Evolutionary conservation across 139 green algal genomes (phyloP), one percentile per base, ranked within the genome.

Genomic region (Tetraselmis chui): DNA sequence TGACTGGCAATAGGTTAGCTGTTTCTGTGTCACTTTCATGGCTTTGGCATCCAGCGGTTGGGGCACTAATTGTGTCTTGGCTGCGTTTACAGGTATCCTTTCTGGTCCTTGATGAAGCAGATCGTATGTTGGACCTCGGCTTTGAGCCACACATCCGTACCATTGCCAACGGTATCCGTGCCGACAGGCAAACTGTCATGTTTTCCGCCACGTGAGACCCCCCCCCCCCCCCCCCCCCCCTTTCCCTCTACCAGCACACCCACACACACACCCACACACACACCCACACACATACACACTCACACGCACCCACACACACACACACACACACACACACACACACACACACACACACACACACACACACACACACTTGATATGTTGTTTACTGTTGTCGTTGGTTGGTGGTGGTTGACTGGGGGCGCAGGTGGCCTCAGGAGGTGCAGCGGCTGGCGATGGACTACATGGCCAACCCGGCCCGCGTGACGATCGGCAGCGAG

Each of bases 161-260:
- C 32, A 91, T 91, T 86, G 80, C 76, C 75, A 29, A 23, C 77
- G 78, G 59, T 25, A 94, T 91, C 1, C 87, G 94, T 2, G 86
- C 93, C 2, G 95, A 97, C 85, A 84, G 96, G 0, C 95, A 99
- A 85, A 99, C 96, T 18, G 89, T 98, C 79, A 98, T 99, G 95
- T 98, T 99, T 86, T 92, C 80, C 30, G 96, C 96, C 82, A 99
- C 96, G 1, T 67, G 45, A 67, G 18, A 18, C 45, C 45, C 45
- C 45, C 45, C 45, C 45, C 45, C 45, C 45, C 45, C 45, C 45
- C 45, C 45, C 45, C 45, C 45, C 45, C 45, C 45, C 45, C 45
- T 18, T 18, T 67, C 45, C 18, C n/a, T n/a, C n/a, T n/a, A n/a
- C n/a, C n/a, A n/a, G n/a, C n/a, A n/a, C 45, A 67, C 18, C 5